phyloP scores from a whole-genome alignment of 192 early-diverging fungal species.

The Rhizophagus clarus region DNA sequence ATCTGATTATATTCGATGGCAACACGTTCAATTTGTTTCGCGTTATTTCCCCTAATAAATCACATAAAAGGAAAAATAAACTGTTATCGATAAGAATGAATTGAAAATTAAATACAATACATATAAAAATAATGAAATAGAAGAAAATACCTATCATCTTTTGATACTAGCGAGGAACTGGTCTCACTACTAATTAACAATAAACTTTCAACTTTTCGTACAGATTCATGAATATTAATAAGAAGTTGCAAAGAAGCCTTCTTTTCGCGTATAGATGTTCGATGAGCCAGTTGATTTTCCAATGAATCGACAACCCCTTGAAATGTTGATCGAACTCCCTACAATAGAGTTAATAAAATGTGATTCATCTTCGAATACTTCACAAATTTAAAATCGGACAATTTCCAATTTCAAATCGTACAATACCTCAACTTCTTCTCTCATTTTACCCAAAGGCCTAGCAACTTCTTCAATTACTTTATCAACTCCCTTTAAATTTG shows the following conservation, averaged over 20 bases:
- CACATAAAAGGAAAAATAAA: neutral
- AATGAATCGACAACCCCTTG: constrained; percentile 56
- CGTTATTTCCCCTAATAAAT: constrained; percentile 47
- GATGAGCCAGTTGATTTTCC: constrained; percentile 59
- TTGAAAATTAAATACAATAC: neutral
- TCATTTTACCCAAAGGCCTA: constrained; percentile 61
- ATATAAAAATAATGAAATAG: constrained; percentile 13
- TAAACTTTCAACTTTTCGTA: constrained; percentile 74
- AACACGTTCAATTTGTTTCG: constrained; percentile 79
- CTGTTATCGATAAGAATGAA: constrained; percentile 1
- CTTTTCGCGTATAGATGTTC: constrained; percentile 66
- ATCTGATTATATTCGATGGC: constrained; percentile 87
- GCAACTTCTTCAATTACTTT: constrained; percentile 63
- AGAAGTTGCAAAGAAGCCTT: constrained; percentile 75
- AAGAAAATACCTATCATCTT: constrained; percentile 32
- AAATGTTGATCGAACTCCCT: constrained; percentile 57
- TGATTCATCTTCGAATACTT: neutral
- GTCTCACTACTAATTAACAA: constrained; percentile 56
- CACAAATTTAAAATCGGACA: too few relatives aligned
- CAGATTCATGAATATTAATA: constrained; percentile 74
- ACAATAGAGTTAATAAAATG: neutral
- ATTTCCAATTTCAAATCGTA: neutral
- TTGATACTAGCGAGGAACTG: constrained; percentile 17
- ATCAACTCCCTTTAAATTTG: constrained; percentile 75
- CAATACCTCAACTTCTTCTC: constrained; percentile 60